phyloP scores from a whole-genome alignment of 345 rosid species.

The Gossypium australe region DNA sequence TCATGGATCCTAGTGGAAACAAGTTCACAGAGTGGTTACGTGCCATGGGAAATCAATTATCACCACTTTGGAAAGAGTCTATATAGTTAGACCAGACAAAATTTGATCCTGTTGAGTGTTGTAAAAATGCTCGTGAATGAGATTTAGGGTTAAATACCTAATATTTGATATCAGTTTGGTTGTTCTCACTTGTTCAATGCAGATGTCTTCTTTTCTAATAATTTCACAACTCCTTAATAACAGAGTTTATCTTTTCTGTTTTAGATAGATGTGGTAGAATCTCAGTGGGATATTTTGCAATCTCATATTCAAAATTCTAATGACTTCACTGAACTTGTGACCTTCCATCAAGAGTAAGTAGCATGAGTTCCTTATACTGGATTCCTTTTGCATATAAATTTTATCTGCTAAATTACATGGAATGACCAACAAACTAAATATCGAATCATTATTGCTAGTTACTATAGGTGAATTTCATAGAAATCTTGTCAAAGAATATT shows the following conservation, averaged over 20 bases:
- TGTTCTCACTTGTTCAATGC: background rate
- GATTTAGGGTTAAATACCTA: background rate
- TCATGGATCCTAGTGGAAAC: conserved; percentile 1
- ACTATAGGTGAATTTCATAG: background rate
- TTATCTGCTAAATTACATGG: background rate
- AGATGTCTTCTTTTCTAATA: background rate
- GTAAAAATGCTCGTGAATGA: conserved; percentile 2
- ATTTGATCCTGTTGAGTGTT: background rate
- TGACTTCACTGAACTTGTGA: conserved; percentile 90
- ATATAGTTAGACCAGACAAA: background rate
- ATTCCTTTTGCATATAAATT: conserved; percentile 2
- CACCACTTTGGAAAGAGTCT: background rate
- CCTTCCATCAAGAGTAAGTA: conserved; percentile 93
- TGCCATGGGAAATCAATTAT: background rate
- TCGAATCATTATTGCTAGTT: background rate
- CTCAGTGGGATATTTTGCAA: conserved; percentile 95
- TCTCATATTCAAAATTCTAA: conserved; percentile 72
- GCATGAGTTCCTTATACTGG: conserved; percentile 4
- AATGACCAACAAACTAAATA: background rate
- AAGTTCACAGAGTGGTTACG: too few relatives aligned
- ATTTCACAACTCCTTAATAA: background rate
- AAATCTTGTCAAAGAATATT: background rate
- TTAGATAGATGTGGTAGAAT: conserved; percentile 95
- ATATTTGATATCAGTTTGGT: background rate
- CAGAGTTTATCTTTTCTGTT: conserved; percentile 7